These are phyloP conservation scores for Opeltia flavorubescens DNA, from an alignment of 495 filamentous ascomycete genomes.

Conservation along the genomic window DNA sequence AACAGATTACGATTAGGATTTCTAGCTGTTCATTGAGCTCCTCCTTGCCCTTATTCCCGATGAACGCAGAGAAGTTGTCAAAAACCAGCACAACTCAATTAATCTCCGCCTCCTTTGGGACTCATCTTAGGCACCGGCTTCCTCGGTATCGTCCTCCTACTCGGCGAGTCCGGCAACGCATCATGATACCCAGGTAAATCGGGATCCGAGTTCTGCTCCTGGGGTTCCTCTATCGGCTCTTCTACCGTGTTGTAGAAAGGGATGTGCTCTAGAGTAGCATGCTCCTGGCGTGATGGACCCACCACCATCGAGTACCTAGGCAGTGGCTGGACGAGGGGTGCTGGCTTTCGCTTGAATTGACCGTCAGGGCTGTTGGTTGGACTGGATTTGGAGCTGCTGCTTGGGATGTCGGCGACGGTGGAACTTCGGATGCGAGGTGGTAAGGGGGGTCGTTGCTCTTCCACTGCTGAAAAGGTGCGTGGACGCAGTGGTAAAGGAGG, in stretches of 20 bases:
- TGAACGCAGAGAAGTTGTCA: background rate
- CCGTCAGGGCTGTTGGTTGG: background rate
- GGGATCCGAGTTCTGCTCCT: background rate
- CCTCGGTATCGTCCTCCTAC: background rate
- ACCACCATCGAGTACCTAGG: conserved; percentile 15
- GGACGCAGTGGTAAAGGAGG: conserved; percentile 6
- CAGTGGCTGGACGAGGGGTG: conserved; percentile 8
- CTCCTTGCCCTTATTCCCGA: too few relatives aligned
- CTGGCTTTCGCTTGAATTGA: conserved; percentile 12
- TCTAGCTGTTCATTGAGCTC: too few relatives aligned
- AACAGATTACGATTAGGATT: too few relatives aligned
- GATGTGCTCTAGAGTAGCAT: background rate
- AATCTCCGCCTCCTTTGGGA: background rate
- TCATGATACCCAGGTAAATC: background rate
- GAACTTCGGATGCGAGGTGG: background rate
- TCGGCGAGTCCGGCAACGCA: background rate
- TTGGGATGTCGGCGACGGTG: background rate
- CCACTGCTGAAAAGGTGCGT: background rate
- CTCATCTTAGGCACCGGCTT: background rate
- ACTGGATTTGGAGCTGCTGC: background rate
- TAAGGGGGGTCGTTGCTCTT: background rate
- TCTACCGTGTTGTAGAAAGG: conserved; percentile 5
- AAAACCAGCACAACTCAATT: background rate
- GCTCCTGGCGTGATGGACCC: background rate
- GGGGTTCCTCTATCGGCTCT: background rate